Conservation (phyloP, 805 yeast genomes). For the Wickerhamiella occidentalis region DNA sequence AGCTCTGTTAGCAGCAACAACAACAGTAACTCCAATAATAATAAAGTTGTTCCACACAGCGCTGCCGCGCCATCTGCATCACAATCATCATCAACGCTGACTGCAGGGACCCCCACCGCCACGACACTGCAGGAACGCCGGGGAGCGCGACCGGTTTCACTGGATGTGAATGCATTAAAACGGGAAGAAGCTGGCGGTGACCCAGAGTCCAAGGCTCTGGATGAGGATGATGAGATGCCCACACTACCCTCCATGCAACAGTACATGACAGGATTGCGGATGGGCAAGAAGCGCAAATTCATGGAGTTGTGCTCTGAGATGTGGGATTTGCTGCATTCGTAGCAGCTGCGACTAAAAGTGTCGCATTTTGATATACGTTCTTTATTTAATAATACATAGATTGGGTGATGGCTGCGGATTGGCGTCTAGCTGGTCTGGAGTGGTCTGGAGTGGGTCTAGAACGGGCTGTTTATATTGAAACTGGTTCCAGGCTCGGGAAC, state of each 20-base stretch:
- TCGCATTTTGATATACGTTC: background rate
- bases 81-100: background rate
- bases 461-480: too few species aligned
- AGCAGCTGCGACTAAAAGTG: background rate
- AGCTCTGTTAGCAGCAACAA: background rate
- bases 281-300: conserved; percentile 21
- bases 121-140: conserved; percentile 13
- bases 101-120: background rate
- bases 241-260: conserved; percentile 1
- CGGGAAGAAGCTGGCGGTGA: conserved; percentile 15
- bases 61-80: background rate
- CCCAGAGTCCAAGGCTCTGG: conserved; percentile 15
- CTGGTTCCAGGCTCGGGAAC: too few species aligned
- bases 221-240: conserved; percentile 15
- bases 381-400: conserved; percentile 4
- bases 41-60: conserved; percentile 1
- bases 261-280: background rate
- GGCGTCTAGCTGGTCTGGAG: too few species aligned
- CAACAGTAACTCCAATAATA: background rate
- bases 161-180: conserved; percentile 12
- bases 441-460: too few species aligned
- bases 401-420: too few species aligned
- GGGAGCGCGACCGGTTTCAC: conserved; percentile 12
- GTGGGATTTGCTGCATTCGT: conserved; percentile 25
- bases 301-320: conserved; percentile 25